Base-by-base conservation (phyloP, 768 basidiomycete species). In the Flagelloscypha sp. region DNA sequence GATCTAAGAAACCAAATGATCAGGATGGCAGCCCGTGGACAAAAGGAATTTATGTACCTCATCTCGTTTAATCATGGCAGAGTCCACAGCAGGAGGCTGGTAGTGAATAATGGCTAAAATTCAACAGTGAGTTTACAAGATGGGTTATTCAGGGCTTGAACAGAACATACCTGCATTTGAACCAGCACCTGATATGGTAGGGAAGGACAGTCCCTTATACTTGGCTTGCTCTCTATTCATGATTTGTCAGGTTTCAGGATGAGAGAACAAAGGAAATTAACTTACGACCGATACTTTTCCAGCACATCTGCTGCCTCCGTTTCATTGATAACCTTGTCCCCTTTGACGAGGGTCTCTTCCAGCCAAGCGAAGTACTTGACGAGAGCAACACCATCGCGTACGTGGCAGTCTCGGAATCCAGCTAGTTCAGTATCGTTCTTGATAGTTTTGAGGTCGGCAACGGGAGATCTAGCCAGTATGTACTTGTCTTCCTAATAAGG, bases 341-440 rank as follows among this genome's bases (percentile, higher is more conserved):
- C 85, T 6, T 68, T 60, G 3, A 69, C 55, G 12, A 98, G 63
- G 44, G 81, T 72, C 42, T 90, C 84, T 56, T 98, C 90, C 1
- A 99, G 66, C 95, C 94, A 99, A 0, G 89, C 70, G 47, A 97
- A 97, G 59, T 98, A 99, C 10, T 81, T 72, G 6, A 74, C 77
- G 30, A 98, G 66, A 1, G 93, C 93, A 1, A 71, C 78, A 1
- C 94, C 92, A 55, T 98, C 94, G 7, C 93, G 74, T 21, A 94
- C 76, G 51, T 99, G 89, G 35, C 71, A 73, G 49, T 83, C 76
- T 11, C 92, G 71, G 69, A 97, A 97, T 0, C 94, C 94, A 51
- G 83, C 84, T 9, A 93, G 58, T 50, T 99, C 94, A 1, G 72
- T 75, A 3, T 54, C 57, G 45, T 87, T 89, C 60, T 90, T 90